phyloP scores from a whole-genome alignment of 768 basidiomycete species.

The Psilocybe cubensis region DNA sequence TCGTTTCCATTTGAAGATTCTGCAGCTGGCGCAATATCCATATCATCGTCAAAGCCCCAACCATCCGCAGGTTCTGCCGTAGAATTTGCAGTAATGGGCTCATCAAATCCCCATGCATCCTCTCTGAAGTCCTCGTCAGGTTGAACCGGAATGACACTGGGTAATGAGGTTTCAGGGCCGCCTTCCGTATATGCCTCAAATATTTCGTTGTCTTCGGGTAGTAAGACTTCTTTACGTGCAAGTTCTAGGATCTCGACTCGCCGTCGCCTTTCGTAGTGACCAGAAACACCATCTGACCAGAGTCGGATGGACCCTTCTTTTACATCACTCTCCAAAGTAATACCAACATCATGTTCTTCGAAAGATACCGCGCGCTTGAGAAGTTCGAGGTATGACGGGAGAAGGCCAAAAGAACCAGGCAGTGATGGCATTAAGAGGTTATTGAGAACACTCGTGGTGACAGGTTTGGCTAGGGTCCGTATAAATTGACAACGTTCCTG shows the following conservation, averaged over 20 bases:
- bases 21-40: slow-evolving; percentile 20
- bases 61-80: slow-evolving; percentile 30
- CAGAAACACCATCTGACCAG: slow-evolving; percentile 71
- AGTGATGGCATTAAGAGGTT: slow-evolving; percentile 71
- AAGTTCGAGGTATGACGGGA: slow-evolving; percentile 66
- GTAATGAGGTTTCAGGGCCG: slow-evolving; percentile 30
- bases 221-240: slow-evolving; percentile 59
- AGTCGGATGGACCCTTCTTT: slow-evolving; percentile 58
- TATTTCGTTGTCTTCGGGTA: slow-evolving; percentile 38
- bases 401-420: slow-evolving; percentile 61
- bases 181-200: slow-evolving; percentile 46
- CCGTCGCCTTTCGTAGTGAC: slow-evolving; percentile 81
- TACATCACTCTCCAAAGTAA: slow-evolving; percentile 49
- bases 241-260: slow-evolving; percentile 66
- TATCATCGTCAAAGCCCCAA: slow-evolving; percentile 48
- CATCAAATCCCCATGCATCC: slow-evolving; percentile 38
- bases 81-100: slow-evolving; percentile 28
- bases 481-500: slow-evolving; percentile 49
- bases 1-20: background rate
- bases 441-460: slow-evolving; percentile 63
- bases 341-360: slow-evolving; percentile 58
- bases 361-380: slow-evolving; percentile 63
- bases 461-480: slow-evolving; percentile 61
- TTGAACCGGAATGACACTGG: slow-evolving; percentile 33
- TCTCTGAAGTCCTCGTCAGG: slow-evolving; percentile 38